Conservation (phyloP, 1,284 basidiomycete genomes). For the Microbotryum saponariae region DNA sequence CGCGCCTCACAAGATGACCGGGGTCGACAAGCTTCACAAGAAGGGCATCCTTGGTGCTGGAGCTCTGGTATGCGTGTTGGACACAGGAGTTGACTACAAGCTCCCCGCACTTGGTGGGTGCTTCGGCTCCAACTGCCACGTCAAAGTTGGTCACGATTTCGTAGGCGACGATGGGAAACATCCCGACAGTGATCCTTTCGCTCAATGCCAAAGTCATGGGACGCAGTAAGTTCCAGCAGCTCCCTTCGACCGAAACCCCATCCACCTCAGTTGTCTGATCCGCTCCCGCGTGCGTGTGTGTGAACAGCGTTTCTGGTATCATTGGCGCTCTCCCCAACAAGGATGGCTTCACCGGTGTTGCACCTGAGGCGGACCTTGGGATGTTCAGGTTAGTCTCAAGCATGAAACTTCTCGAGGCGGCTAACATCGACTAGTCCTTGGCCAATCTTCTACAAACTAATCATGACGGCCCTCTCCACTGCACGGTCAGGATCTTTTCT, state of each 20-base stretch:
- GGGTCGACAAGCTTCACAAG: conserved; percentile 47
- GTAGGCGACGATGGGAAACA: conserved; percentile 37
- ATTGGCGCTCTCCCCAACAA: conserved; percentile 31
- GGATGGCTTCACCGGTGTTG: conserved; percentile 29
- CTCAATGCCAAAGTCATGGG: too few relatives aligned
- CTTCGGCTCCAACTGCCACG: conserved; percentile 55
- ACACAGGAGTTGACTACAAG: conserved; percentile 38
- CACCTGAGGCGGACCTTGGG: conserved; percentile 29
- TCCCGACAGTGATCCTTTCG: too few relatives aligned
- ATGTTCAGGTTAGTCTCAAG: conserved; percentile 7
- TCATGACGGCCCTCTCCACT: too few relatives aligned
- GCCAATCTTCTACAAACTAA: too few relatives aligned
- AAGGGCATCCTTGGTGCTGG: conserved; percentile 22
- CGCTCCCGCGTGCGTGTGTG: too few relatives aligned
- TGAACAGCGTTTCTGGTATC: conserved; percentile 24
- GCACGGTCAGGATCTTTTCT: too few relatives aligned
- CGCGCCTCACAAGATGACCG: conserved; percentile 52
- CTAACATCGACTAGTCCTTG: too few relatives aligned
- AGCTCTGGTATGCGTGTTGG: conserved; percentile 26
- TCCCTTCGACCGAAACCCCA: too few relatives aligned
- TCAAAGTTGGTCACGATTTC: conserved; percentile 53
- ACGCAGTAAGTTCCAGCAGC: too few relatives aligned
- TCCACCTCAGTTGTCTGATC: too few relatives aligned
- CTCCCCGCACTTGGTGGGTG: conserved; percentile 54
- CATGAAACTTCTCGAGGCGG: too few relatives aligned